Base-by-base conservation (phyloP, 2,329 filamentous ascomycete genomes). In the Emmonsiellopsis sp. region DNA sequence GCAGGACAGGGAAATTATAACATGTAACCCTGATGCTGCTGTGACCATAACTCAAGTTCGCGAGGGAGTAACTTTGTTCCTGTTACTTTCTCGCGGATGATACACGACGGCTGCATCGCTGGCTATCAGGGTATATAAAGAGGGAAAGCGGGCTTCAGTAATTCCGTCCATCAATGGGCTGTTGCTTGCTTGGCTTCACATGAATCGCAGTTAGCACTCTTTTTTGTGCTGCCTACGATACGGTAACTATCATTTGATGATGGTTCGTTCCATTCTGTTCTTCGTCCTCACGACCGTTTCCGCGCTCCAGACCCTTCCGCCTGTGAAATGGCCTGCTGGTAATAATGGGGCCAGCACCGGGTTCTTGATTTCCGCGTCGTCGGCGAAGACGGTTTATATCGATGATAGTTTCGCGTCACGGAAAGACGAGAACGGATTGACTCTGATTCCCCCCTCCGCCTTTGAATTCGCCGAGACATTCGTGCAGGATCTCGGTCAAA, bases 361-460 rank as follows among this genome's bases (percentile, higher is more conserved):
- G 4, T 68, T 69, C 57, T 61, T 59, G 6, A 17, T 55, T 34
- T 46, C 55, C 49, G 64, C 32, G 49, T 31, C 54, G 2, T 27
- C 46, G 14, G 53, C 61, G 8, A 63, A 60, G 43, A 69, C 61
- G 3, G 68, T 77, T 33, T 79, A 74, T 53, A 69, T 80, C 8
- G 61, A 72, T 3, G 56, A 58, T 0, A 56, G 54, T 1, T 72
- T 79, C 46, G 70, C 74, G 0, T 59, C 65, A 0, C 59, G 56
- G 34, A 65, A 62, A 6, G 77, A 80, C 52, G 64, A 65, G 0
- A 63, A 71, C 49, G 77, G 77, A 1, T 60, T 78, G 32, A 79
- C 76, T 0, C 66, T 79, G 7, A 79, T 80, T 43, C 77, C 77
- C 1, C 77, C 77, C 0, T 73, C 71, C 0, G 74, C 73, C 1